Conservation (phyloP, 139 green algal species). For the Coelastrella sp. region DNA sequence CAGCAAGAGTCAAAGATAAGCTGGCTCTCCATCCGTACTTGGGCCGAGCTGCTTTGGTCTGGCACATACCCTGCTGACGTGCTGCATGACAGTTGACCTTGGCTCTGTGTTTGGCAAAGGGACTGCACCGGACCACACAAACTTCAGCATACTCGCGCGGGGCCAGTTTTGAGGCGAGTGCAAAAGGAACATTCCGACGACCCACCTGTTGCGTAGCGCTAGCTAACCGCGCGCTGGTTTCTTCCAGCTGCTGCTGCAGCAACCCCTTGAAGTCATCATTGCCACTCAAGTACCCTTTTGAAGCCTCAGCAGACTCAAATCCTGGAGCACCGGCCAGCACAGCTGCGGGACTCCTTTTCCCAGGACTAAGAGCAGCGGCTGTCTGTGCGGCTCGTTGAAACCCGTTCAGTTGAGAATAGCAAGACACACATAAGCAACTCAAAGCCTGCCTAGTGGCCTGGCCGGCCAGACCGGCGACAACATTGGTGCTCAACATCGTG, state of each 20-base stretch:
- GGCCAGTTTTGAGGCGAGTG: no score
- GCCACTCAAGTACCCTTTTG: not conserved
- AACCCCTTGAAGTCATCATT: not conserved
- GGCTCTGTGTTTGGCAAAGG: not conserved
- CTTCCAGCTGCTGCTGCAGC: constrained; percentile 6
- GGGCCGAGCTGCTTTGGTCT: constrained; percentile 9
- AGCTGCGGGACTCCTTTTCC: not conserved
- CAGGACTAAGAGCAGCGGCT: not conserved
- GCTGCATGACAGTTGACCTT: no score
- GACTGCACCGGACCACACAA: not conserved
- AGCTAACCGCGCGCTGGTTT: not conserved
- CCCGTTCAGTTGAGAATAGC: not conserved
- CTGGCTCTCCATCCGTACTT: constrained; percentile 61
- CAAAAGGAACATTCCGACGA: not conserved
- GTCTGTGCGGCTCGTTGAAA: not conserved
- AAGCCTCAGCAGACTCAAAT: not conserved
- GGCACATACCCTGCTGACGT: not conserved
- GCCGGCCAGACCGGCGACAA: not conserved
- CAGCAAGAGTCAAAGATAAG: constrained; percentile 85
- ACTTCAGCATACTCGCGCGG: no score
- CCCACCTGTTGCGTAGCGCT: not conserved
- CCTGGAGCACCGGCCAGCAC: not conserved
- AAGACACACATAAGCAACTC: not conserved
- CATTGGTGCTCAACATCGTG: not conserved
- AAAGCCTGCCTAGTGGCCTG: constrained; percentile 16